These are phyloP conservation scores for Wickerhamiella lipophila DNA, from an alignment of 805 yeast species.

Conservation along the genomic window DNA sequence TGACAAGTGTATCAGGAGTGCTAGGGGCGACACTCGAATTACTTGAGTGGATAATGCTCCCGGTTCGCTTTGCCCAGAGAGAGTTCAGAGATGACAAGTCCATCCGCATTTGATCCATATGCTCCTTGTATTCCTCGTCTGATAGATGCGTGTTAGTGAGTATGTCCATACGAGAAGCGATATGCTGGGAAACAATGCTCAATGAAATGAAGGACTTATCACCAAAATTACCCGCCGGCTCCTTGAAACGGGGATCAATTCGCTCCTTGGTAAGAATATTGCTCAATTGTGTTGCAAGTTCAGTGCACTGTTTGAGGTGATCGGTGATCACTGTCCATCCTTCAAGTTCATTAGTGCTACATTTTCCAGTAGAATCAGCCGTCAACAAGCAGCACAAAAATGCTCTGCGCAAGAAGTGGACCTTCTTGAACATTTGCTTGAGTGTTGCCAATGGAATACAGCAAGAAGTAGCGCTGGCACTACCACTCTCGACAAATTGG, in stretches of 20 bases:
- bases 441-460: conserved; percentile 22
- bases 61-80: conserved; percentile 10
- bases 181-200: conserved; percentile 15
- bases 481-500: not conserved
- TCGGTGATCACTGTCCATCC: conserved; percentile 22
- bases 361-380: conserved; percentile 21
- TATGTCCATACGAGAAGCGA: conserved; percentile 19
- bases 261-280: conserved; percentile 18
- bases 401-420: conserved; percentile 33
- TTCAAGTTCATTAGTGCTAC: conserved; percentile 19
- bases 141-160: conserved; percentile 12
- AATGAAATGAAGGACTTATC: conserved; percentile 10
- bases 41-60: not conserved
- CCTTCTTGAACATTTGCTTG: conserved; percentile 27
- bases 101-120: conserved; percentile 10
- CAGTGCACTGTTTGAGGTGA: conserved; percentile 13
- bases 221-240: not conserved
- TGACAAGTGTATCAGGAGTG: conserved; percentile 5
- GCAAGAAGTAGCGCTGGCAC: conserved; percentile 9
- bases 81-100: conserved; percentile 14
- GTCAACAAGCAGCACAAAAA: conserved; percentile 35
- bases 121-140: conserved; percentile 10
- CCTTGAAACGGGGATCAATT: conserved; percentile 7
- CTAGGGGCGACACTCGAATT: not conserved
- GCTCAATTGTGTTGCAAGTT: conserved; percentile 16